Percentiles rank a stretch among this genome's conserved stretches.
phyloP scores from a whole-genome alignment of 768 basidiomycete species.

The Phylloporus sp. region DNA sequence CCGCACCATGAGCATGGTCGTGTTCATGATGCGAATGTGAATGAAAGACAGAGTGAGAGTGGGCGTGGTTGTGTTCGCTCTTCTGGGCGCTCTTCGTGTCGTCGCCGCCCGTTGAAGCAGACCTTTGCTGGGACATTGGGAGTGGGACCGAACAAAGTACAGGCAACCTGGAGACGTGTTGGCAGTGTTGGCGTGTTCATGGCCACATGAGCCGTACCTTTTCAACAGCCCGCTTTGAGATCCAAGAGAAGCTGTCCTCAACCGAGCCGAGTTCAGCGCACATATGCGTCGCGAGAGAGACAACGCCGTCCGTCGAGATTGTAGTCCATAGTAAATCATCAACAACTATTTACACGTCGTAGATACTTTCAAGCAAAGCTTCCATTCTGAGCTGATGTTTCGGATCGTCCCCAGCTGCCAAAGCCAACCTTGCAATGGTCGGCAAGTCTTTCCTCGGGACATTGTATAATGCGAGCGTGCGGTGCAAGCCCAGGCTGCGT shows the following conservation, averaged over 20 bases:
- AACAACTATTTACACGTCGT: slow-evolving; percentile 24
- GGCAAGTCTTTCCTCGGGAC: slow-evolving; percentile 55
- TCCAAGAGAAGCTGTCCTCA: neutral
- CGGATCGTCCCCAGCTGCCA: slow-evolving; percentile 30
- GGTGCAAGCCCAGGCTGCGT: slow-evolving; percentile 50
- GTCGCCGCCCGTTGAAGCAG: slow-evolving; percentile 17
- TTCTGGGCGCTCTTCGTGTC: slow-evolving; percentile 26
- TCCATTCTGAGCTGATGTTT: slow-evolving; percentile 37
- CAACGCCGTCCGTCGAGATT: too few species aligned
- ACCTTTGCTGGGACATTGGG: slow-evolving; percentile 21
- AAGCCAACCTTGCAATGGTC: slow-evolving; percentile 40
- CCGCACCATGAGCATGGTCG: slow-evolving; percentile 55
- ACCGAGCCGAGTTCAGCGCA: slow-evolving; percentile 15
- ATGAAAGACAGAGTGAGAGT: slow-evolving; percentile 63
- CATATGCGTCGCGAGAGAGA: too few species aligned
- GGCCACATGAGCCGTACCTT: slow-evolving; percentile 10
- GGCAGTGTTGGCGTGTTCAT: slow-evolving; percentile 4
- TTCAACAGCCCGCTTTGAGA: slow-evolving; percentile 1
- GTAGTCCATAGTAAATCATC: too few species aligned
- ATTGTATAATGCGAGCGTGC: slow-evolving; percentile 54
- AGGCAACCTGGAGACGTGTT: slow-evolving; percentile 16
- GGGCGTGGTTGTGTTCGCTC: slow-evolving; percentile 36
- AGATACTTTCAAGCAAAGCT: slow-evolving; percentile 45
- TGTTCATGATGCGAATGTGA: slow-evolving; percentile 60
- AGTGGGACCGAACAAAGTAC: neutral